phyloP scores from a whole-genome alignment of 805 yeast genomes.

The Starmera dryadoides region DNA sequence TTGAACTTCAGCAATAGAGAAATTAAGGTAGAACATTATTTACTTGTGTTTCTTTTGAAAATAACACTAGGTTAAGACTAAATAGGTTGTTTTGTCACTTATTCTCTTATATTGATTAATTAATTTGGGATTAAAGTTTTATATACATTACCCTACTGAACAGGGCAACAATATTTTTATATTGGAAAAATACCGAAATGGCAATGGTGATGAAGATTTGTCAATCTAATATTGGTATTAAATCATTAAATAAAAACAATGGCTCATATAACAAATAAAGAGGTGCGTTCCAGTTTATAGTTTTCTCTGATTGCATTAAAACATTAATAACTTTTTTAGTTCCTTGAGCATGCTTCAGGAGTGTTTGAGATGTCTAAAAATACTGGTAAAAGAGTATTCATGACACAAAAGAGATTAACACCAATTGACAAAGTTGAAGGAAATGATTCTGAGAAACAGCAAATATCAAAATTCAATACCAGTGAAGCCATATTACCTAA shows the following conservation, averaged over 20 bases:
- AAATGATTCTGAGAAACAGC: constrained; percentile 8
- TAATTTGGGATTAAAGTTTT: no score
- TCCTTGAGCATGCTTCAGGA: constrained; percentile 17
- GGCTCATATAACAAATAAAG: not conserved
- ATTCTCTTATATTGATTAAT: no score
- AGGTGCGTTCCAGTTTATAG: not conserved
- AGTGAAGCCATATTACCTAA: constrained; percentile 16
- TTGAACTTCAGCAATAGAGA: no score
- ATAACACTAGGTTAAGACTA: no score
- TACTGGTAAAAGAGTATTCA: constrained; percentile 38
- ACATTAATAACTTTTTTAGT: constrained; percentile 7
- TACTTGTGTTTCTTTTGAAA: no score
- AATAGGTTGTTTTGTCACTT: no score
- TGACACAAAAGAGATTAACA: constrained; percentile 50
- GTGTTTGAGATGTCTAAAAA: constrained; percentile 21
- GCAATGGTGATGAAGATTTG: no score
- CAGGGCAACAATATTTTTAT: no score
- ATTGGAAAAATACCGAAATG: no score
- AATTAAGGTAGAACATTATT: no score
- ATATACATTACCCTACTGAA: no score
- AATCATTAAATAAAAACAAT: not conserved
- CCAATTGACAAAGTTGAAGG: constrained; percentile 23
- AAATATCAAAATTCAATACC: constrained; percentile 15
- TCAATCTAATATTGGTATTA: not conserved
- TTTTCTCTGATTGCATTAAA: no score